These are phyloP conservation scores for Ascosphaera acerosa DNA, from an alignment of 2,329 filamentous ascomycete genomes.

Conservation along the genomic window DNA sequence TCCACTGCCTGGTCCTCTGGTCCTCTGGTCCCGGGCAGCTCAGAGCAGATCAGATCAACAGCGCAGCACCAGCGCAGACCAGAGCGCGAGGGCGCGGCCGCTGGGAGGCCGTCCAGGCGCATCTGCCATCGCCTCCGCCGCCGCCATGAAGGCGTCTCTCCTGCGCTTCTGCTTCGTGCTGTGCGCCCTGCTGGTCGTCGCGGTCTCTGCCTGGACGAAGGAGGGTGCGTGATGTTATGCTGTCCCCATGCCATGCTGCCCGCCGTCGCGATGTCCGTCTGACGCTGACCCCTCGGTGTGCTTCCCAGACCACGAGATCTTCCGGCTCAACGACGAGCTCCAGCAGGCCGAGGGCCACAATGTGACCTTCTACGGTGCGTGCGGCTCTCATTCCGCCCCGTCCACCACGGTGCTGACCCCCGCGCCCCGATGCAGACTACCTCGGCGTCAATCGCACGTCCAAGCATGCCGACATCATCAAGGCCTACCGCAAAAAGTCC, in stretches of 20 bases:
- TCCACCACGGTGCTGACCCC: constrained; percentile 3
- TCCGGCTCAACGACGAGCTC: constrained; percentile 78
- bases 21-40: too few species aligned
- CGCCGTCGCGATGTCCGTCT: too few species aligned
- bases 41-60: too few species aligned
- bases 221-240: constrained; percentile 41
- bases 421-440: constrained; percentile 46
- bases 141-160: constrained; percentile 45
- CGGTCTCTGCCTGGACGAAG: constrained; percentile 59
- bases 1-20: too few species aligned
- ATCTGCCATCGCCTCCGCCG: too few species aligned
- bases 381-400: too few species aligned
- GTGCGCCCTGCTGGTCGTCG: constrained; percentile 38
- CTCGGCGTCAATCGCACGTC: constrained; percentile 50
- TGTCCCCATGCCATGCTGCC: not conserved
- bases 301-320: constrained; percentile 94
- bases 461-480: constrained; percentile 68
- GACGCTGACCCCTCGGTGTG: too few species aligned
- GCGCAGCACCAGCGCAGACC: too few species aligned
- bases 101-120: too few species aligned
- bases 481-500: constrained; percentile 77
- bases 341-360: constrained; percentile 45
- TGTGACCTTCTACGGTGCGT: constrained; percentile 60
- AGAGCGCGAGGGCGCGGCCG: too few species aligned
- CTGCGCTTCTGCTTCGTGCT: constrained; percentile 40